Conservation (phyloP, 2,329 filamentous ascomycete genomes). For the Aspergillus sclerotialis region DNA sequence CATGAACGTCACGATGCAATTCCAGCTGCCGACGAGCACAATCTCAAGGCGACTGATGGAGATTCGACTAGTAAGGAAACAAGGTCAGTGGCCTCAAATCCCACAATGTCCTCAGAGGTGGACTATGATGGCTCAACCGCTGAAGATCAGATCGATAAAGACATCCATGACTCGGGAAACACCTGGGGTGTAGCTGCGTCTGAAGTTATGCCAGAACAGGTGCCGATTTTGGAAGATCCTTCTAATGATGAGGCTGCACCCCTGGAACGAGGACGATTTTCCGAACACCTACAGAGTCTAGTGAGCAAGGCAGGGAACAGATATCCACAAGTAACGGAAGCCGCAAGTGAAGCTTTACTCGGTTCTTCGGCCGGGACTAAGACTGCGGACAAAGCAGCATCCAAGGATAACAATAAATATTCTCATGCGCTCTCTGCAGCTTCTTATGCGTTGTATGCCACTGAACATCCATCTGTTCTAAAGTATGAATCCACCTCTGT, state of each 20-base stretch:
- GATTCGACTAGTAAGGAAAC: background rate
- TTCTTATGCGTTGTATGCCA: conserved; percentile 61
- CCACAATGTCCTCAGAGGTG: conserved; percentile 13
- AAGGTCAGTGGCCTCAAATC: conserved; percentile 29
- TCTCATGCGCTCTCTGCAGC: conserved; percentile 49
- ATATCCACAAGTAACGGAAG: conserved; percentile 48
- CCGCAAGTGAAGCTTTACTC: conserved; percentile 46
- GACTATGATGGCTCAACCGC: conserved; percentile 7
- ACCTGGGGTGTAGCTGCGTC: conserved; percentile 51
- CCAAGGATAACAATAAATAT: conserved; percentile 46
- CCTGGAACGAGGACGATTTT: conserved; percentile 31
- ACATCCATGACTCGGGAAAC: background rate
- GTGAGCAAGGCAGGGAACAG: conserved; percentile 47
- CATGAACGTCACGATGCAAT: conserved; percentile 2
- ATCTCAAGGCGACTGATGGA: conserved; percentile 1
- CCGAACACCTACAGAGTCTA: conserved; percentile 45
- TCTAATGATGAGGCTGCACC: conserved; percentile 38
- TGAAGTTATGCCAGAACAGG: conserved; percentile 41
- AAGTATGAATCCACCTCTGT: conserved; percentile 50
- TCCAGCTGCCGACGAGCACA: conserved; percentile 3
- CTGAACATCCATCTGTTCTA: conserved; percentile 24
- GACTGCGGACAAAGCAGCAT: conserved; percentile 44
- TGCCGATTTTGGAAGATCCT: conserved; percentile 44
- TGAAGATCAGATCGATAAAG: conserved; percentile 1
- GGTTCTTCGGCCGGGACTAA: conserved; percentile 7